Evolutionary conservation across 1,284 basidiomycete species (phyloP).

Genomic region (Fomes fomentarius): DNA sequence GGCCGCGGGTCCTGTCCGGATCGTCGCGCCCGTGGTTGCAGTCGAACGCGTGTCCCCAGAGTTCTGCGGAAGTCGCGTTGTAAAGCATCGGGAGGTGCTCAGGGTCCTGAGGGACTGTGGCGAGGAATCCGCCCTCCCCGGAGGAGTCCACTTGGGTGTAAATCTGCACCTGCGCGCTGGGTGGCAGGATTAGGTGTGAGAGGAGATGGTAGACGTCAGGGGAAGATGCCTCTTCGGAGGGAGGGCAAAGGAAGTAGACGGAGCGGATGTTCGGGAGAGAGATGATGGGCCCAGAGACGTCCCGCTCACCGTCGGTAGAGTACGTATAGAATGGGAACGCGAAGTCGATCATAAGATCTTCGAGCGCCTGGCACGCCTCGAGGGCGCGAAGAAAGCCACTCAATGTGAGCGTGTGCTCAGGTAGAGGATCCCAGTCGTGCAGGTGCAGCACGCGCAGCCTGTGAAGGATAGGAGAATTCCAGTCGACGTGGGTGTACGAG

Average conservation of each 20-base stretch:
- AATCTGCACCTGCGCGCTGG: background rate
- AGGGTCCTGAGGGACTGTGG: background rate
- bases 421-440: background rate
- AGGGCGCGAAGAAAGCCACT: background rate
- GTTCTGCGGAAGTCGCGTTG: background rate
- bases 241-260: background rate
- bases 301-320: background rate
- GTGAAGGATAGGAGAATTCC: background rate
- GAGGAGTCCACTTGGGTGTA: no score
- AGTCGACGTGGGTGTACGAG: background rate
- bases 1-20: background rate
- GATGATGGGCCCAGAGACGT: background rate
- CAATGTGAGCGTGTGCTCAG: background rate
- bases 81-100: background rate
- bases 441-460: background rate
- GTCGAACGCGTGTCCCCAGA: background rate
- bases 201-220: constrained; percentile 5
- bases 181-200: background rate
- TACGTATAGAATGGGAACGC: background rate
- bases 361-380: background rate
- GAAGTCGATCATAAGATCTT: background rate
- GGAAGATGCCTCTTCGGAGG: background rate
- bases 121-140: background rate
- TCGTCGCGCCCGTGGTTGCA: background rate
- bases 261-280: background rate